Evolutionary conservation across 2,329 filamentous ascomycete genomes (phyloP).

Genomic region (Fusarium sp.): DNA sequence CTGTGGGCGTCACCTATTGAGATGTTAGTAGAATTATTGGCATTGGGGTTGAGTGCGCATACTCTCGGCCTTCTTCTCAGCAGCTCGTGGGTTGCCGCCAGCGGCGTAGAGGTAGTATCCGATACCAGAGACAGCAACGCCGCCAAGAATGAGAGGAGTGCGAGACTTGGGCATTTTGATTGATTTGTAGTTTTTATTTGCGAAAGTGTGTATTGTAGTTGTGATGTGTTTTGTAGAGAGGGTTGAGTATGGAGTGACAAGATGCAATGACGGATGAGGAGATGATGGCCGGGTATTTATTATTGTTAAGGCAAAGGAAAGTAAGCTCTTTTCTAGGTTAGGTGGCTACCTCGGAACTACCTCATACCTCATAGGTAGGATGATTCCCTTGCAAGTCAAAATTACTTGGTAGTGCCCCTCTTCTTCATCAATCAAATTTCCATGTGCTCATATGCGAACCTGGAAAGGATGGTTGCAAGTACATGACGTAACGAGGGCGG

Average conservation of each 20-base stretch:
- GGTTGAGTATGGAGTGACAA: conserved; percentile 13
- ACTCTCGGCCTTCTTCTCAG: conserved; percentile 91
- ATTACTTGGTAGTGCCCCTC: conserved; percentile 24
- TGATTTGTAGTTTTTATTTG: not conserved
- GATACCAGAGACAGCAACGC: conserved; percentile 71
- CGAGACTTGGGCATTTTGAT: conserved; percentile 55
- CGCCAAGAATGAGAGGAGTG: conserved; percentile 63
- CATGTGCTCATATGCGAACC: conserved; percentile 32
- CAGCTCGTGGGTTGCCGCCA: conserved; percentile 81
- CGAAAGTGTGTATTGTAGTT: not conserved
- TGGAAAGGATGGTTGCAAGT: conserved; percentile 34
- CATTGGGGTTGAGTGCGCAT: conserved; percentile 44
- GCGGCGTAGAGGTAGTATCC: conserved; percentile 94
- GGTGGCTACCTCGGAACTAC: conserved; percentile 10
- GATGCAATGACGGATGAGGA: conserved; percentile 5
- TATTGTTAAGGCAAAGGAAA: not conserved
- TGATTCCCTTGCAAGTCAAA: conserved; percentile 2
- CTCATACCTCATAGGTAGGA: conserved; percentile 24
- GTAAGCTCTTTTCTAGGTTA: not conserved
- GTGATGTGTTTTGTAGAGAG: not conserved
- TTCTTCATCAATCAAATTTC: conserved; percentile 14
- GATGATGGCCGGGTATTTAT: conserved; percentile 37
- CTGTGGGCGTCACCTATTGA: conserved; percentile 77
- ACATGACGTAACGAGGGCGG: conserved; percentile 44
- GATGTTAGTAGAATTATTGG: conserved; percentile 23